Base-by-base conservation (phyloP, 176 grass and related monocot species). In the Luzula sylvatica region DNA sequence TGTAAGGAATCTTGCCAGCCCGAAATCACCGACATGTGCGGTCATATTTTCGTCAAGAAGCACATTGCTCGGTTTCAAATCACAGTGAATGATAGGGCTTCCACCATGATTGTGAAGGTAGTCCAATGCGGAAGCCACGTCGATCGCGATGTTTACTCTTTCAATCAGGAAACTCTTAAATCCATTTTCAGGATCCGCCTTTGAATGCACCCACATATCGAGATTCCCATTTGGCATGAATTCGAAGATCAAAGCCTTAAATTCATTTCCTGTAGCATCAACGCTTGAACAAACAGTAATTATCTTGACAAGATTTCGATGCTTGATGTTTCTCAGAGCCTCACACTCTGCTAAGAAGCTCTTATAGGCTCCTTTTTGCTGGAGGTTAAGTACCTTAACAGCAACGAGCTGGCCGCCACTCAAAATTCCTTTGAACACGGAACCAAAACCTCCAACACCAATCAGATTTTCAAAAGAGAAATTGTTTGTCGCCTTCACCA, bases 161-260 rank as follows among this genome's bases (percentile, higher is more conserved):
- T 35, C 30, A 35, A 4, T 35, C 9, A 35, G 30, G 9, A 4
- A 9, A 17, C 12, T 46, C 8, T 21, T 23, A 20, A 7, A 51
- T 21, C 17, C 17, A 22, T 8, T 18, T 9, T 12, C 17, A 8
- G 18, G 47, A 51, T 18, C 21, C 43, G 5, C 43, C 22, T 21
- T 51, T 21, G 47, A 21, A 46, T 46, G 43, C 43, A 46, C 80
- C 69, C 83, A 87, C 39, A 20, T 45, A 12, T 75, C 78, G n/a
- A 87, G 57, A 60, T 53, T 87, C n/a, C 83, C 78, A 56, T 70
- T 78, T 2, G 2, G 59, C 74, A 82, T 71, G 42, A 70, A 78
- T 9, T 39, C 52, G 11, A 63, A 78, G 0, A 81, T 55, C 7
- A 87, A n/a, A 13, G 83, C 83, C 66, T 77, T 51, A 44, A 87